Evolutionary conservation across 1,284 basidiomycete species (phyloP).

Genomic region (Polyporus tsugae): DNA sequence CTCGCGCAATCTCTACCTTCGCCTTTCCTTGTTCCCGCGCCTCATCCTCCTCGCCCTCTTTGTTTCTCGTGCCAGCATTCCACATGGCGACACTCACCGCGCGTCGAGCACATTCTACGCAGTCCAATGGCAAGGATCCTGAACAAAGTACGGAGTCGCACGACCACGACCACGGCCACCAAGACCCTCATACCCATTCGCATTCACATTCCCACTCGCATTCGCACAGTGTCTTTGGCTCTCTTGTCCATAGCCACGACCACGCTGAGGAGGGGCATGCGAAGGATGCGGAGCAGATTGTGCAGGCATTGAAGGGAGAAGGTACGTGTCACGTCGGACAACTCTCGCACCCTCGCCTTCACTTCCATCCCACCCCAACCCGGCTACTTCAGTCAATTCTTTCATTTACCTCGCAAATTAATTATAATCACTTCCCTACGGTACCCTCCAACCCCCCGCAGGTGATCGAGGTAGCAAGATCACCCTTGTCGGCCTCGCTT

Average conservation of each 20-base stretch:
- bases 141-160: constrained; percentile 22
- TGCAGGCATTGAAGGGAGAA: constrained; percentile 73
- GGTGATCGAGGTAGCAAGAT: constrained; percentile 86
- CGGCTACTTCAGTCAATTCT: not conserved
- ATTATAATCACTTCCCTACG: not conserved
- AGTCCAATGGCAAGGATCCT: constrained; percentile 42
- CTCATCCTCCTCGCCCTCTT: constrained; percentile 8
- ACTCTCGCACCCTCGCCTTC: not conserved
- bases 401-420: not conserved
- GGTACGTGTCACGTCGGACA: constrained; percentile 51
- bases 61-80: not conserved
- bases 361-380: too few relatives aligned
- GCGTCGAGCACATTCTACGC: constrained; percentile 37
- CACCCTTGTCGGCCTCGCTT: constrained; percentile 86
- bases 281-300: constrained; percentile 76
- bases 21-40: not conserved
- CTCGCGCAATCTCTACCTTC: constrained; percentile 21
- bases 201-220: constrained; percentile 62
- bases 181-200: constrained; percentile 39
- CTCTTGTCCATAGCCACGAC: constrained; percentile 63
- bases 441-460: constrained; percentile 32
- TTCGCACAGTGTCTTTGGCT: constrained; percentile 61
- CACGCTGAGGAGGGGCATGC: constrained; percentile 71
- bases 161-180: constrained; percentile 35
- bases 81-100: constrained; percentile 35